phyloP scores from a whole-genome alignment of 495 filamentous ascomycete genomes.

The Bacidia rubella region DNA sequence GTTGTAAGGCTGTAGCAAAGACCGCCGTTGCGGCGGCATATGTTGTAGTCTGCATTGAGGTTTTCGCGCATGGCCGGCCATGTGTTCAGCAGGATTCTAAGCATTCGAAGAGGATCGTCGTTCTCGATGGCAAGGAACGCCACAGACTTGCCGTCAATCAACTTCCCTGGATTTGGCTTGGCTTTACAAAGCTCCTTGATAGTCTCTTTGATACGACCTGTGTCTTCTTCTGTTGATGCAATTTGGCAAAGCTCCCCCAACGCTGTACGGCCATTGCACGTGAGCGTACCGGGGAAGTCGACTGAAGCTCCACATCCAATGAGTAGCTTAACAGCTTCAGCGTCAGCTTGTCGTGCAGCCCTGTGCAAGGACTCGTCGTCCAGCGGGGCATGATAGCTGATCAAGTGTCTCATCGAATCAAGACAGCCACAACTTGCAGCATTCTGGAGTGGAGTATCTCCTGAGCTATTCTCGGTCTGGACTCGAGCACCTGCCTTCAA shows the following conservation, averaged over 20 bases:
- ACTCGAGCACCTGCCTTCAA: conserved; percentile 8
- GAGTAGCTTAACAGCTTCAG: conserved; percentile 3
- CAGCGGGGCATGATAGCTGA: conserved; percentile 1
- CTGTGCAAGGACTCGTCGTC: conserved; percentile 15
- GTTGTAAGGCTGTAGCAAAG: conserved; percentile 11
- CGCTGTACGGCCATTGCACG: conserved; percentile 8
- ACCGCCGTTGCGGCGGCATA: not conserved
- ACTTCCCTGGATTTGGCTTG: not conserved
- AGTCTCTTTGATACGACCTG: conserved; percentile 9
- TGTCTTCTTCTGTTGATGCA: not conserved
- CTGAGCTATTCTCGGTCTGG: conserved; percentile 3
- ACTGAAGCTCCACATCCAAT: conserved; percentile 3
- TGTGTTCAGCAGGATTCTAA: conserved; percentile 1
- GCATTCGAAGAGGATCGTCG: conserved; percentile 4
- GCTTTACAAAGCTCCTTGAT: conserved; percentile 3
- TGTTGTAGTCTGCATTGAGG: conserved; percentile 11
- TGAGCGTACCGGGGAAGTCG: conserved; percentile 6
- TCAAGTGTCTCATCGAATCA: conserved; percentile 9
- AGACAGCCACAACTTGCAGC: not conserved
- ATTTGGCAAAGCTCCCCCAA: conserved; percentile 11
- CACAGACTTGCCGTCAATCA: conserved; percentile 1
- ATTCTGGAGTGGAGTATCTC: conserved; percentile 5
- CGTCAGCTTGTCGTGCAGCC: conserved; percentile 4
- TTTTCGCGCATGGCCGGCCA: not conserved
- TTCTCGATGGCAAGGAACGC: conserved; percentile 11